Evolutionary conservation across 1,284 basidiomycete genomes (phyloP).

Genomic region (Malassezia vespertilionis): DNA sequence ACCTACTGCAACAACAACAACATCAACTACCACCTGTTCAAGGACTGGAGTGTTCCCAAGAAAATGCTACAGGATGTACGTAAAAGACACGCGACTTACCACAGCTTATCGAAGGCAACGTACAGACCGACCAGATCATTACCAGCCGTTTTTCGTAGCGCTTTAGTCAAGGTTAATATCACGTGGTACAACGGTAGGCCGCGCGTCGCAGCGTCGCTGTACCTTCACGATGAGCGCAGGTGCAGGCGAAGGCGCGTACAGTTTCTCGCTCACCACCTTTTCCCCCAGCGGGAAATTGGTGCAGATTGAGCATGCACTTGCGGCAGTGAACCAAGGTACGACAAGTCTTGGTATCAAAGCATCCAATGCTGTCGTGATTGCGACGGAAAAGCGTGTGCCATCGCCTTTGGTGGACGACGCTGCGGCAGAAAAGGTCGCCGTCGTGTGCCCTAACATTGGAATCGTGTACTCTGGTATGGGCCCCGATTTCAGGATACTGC

Average conservation of each 20-base stretch:
- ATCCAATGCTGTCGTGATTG: slow-evolving; percentile 95
- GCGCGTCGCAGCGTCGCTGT: slow-evolving; percentile 11
- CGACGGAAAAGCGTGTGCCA: slow-evolving; percentile 96
- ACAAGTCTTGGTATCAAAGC: slow-evolving; percentile 98
- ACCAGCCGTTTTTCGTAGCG: slow-evolving; percentile 2
- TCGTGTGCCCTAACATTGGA: slow-evolving; percentile 96
- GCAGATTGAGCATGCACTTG: slow-evolving; percentile 98
- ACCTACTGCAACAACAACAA: slow-evolving; percentile 40
- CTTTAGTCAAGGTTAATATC: background rate
- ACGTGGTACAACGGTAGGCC: slow-evolving; percentile 6
- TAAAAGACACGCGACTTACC: background rate
- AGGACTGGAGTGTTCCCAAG: slow-evolving; percentile 42
- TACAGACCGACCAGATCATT: slow-evolving; percentile 5
- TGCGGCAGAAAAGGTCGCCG: slow-evolving; percentile 84
- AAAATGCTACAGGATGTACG: slow-evolving; percentile 28
- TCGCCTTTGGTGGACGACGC: slow-evolving; percentile 95
- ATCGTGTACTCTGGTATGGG: slow-evolving; percentile 97
- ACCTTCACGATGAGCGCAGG: slow-evolving; percentile 34
- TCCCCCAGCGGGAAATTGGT: slow-evolving; percentile 77
- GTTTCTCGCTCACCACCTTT: slow-evolving; percentile 97
- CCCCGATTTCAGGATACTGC: slow-evolving; percentile 88
- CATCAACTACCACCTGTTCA: slow-evolving; percentile 43
- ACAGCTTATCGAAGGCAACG: slow-evolving; percentile 10
- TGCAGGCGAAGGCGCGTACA: slow-evolving; percentile 50
- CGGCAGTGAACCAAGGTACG: slow-evolving; percentile 73